Conservation (phyloP, 1,139 yeast species). For the Candida sanyaensis region DNA sequence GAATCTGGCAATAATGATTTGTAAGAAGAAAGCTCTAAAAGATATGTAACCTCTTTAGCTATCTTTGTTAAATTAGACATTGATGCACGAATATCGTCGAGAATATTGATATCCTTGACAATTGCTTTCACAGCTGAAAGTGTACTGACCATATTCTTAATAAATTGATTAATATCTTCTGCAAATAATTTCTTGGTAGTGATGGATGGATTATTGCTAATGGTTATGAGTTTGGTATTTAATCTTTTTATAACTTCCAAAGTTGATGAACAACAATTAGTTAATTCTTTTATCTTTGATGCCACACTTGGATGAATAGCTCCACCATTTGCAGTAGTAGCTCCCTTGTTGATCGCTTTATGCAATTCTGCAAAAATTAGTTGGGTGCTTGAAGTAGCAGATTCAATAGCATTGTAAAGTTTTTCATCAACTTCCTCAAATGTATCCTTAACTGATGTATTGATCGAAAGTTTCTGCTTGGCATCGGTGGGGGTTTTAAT, state of each 20-base stretch:
- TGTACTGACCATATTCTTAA: constrained; percentile 81
- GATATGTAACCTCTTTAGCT: constrained; percentile 85
- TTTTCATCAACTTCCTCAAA: constrained; percentile 69
- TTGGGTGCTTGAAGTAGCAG: constrained; percentile 77
- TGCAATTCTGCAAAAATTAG: constrained; percentile 79
- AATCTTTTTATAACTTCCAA: constrained; percentile 78
- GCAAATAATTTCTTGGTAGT: constrained; percentile 69
- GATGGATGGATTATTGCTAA: constrained; percentile 51
- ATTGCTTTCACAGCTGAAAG: constrained; percentile 81
- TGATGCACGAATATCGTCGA: constrained; percentile 78
- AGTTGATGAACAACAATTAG: constrained; percentile 75
- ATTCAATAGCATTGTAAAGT: constrained; percentile 69
- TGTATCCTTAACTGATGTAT: constrained; percentile 21
- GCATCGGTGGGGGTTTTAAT: constrained; percentile 17
- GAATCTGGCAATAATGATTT: constrained; percentile 33
- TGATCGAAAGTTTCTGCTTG: constrained; percentile 28
- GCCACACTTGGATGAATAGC: constrained; percentile 42
- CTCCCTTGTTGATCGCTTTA: constrained; percentile 72
- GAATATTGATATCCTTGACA: constrained; percentile 76
- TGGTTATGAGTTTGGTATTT: constrained; percentile 55
- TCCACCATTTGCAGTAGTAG: constrained; percentile 34
- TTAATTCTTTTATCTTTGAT: constrained; percentile 71
- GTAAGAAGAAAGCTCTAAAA: constrained; percentile 60
- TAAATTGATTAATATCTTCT: constrained; percentile 82
- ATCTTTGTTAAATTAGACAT: constrained; percentile 82